Base-by-base conservation (phyloP, 495 filamentous ascomycete genomes). In the Apiosordaria backusii region DNA sequence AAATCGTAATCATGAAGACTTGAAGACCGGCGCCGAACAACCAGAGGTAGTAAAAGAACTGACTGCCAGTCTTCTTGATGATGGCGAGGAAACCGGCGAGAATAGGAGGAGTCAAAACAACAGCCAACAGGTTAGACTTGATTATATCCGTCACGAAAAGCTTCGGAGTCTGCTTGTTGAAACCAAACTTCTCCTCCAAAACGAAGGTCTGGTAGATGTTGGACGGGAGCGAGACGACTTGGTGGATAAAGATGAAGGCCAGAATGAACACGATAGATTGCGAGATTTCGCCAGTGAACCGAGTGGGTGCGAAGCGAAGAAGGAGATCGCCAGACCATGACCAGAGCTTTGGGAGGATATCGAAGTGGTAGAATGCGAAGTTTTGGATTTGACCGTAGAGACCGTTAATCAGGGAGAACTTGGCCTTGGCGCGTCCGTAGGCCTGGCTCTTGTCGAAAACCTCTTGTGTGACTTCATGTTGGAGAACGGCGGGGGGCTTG, bases 41-140 rank as follows among this genome's bases (percentile, higher is more conserved):
- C 93, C 93, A 99, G 67, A 97, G 87, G 72, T 97, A 99, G 81
- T 93, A 96, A 84, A 97, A 97, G 83, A 98, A 99, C 75, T 88
- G 85, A 73, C 85, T 89, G 58, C 93, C 95, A 29, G 95, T 96
- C 78, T 88, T 90, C 78, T 97, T 89, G 66, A 98, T 86, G 72
- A 98, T 98, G 73, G 87, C 84, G 67, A 99, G 85, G 79, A 98
- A 92, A 25, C 89, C 95, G 63, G 89, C 89, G 66, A 97, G 90
- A 68, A 98, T 88, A 4, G 96, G 95, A 62, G 90, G 85, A 67
- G 90, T 90, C 27, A 99, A 81, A 60, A 86, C 87, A 69, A 94
- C 81, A 62, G 88, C 86, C 54, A 99, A 86, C 68, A 90, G 82
- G 77, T 97, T 93, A 35, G 88, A 86, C 85, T 98, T 99, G 79